Percentiles rank a stretch among this genome's conserved stretches.
phyloP scores from a whole-genome alignment of 2,329 filamentous ascomycete species.

The Xylaria sp. region DNA sequence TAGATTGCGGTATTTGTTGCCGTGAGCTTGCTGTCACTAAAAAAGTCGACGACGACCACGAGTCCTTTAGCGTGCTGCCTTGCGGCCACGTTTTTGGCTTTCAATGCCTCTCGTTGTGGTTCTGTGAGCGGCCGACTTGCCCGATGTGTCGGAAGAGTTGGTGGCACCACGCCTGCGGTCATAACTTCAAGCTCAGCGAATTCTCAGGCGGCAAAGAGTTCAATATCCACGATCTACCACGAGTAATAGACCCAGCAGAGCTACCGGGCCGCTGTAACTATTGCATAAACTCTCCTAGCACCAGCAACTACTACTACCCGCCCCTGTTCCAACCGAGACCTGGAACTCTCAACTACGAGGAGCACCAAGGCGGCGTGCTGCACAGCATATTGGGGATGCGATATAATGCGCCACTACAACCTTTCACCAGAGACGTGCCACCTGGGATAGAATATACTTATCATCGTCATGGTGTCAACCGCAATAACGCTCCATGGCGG shows the following conservation, averaged over 20 bases:
- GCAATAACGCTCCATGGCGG: too few relatives aligned
- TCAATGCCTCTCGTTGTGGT: constrained; percentile 9
- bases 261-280: neutral
- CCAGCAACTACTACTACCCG: too few relatives aligned
- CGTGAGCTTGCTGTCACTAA: constrained; percentile 17
- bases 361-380: too few relatives aligned
- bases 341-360: too few relatives aligned
- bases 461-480: too few relatives aligned
- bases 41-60: neutral
- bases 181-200: neutral
- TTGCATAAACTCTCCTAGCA: neutral
- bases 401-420: too few relatives aligned
- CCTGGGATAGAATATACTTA: too few relatives aligned
- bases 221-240: neutral
- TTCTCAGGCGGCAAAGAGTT: neutral
- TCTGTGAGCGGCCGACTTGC: neutral
- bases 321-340: too few relatives aligned
- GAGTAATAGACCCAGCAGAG: neutral
- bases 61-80: constrained; percentile 19
- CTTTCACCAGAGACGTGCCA: too few relatives aligned
- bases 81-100: constrained; percentile 33
- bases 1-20: constrained; percentile 28
- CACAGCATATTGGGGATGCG: too few relatives aligned
- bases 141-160: constrained; percentile 17
- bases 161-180: neutral